Percentiles rank a stretch among this genome's conserved stretches.
phyloP scores from a whole-genome alignment of 2,329 filamentous ascomycete species.

The Hysterium pulicare region DNA sequence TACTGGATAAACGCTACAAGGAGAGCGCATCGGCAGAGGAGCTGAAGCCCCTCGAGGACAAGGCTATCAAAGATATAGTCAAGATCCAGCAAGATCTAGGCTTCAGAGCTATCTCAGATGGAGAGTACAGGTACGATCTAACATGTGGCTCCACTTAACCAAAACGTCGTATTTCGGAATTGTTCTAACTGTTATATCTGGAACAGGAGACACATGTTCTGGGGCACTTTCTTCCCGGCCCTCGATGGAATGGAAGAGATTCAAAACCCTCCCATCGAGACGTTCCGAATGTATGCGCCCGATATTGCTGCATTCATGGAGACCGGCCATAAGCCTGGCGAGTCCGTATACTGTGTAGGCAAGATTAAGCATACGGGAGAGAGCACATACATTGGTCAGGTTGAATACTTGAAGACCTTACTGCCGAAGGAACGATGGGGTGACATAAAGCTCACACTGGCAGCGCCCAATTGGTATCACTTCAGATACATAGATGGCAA shows the following conservation, averaged over 20 bases:
- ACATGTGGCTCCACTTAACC: conserved; percentile 10
- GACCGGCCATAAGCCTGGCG: conserved; percentile 52
- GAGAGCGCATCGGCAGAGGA: conserved; percentile 55
- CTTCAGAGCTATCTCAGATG: conserved; percentile 61
- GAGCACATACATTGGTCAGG: conserved; percentile 54
- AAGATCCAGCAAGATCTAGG: conserved; percentile 59
- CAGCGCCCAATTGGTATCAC: conserved; percentile 66
- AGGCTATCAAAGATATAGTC: conserved; percentile 62
- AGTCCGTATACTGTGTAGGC: conserved; percentile 53
- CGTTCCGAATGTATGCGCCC: conserved; percentile 56
- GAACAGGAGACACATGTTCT: conserved; percentile 45
- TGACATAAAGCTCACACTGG: conserved; percentile 64
- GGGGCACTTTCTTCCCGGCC: conserved; percentile 51
- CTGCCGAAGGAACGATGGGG: conserved; percentile 58
- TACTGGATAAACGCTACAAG: conserved; percentile 56
- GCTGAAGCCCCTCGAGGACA: conserved; percentile 59
- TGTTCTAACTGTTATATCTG: not conserved
- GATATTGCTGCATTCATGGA: conserved; percentile 60
- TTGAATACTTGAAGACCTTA: conserved; percentile 55
- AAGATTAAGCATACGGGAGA: conserved; percentile 55
- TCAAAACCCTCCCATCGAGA: conserved; percentile 44
- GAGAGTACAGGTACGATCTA: conserved; percentile 55
- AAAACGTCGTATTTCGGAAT: not conserved
- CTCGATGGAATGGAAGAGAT: conserved; percentile 53
- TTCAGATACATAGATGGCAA: conserved; percentile 56